Percentiles rank a stretch among this genome's conserved stretches.
Evolutionary conservation across 257 asterid genomes (phyloP).

Genomic region (Salvia miltiorrhiza): DNA sequence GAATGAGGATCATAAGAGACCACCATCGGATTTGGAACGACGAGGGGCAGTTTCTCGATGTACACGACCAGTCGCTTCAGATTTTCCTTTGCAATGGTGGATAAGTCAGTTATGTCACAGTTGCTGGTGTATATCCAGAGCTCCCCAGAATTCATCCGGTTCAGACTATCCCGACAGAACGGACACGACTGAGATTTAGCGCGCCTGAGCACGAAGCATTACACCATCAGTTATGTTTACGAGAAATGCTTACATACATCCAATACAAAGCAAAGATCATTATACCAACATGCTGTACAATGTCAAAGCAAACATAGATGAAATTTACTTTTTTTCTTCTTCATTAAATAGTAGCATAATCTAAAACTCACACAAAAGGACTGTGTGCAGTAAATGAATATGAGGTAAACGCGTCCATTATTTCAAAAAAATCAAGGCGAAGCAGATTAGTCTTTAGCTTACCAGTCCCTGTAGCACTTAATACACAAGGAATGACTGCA

Average conservation of each 20-base stretch:
- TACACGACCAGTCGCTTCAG: slow-evolving; percentile 57
- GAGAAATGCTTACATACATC: neutral
- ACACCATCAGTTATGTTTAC: neutral
- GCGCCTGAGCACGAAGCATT: slow-evolving; percentile 40
- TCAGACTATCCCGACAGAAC: slow-evolving; percentile 74
- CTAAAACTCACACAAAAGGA: neutral
- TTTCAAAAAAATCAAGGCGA: neutral
- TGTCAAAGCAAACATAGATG: neutral
- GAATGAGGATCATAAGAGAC: slow-evolving; percentile 51
- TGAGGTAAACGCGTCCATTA: neutral
- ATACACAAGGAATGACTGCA: slow-evolving; percentile 85
- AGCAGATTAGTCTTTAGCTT: slow-evolving; percentile 18
- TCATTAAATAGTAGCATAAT: neutral
- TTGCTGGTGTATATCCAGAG: slow-evolving; percentile 80
- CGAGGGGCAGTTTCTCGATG: slow-evolving; percentile 56
- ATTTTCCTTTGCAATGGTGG: slow-evolving; percentile 54
- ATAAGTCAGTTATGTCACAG: slow-evolving; percentile 51
- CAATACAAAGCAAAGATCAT: neutral
- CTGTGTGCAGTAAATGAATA: too few species aligned
- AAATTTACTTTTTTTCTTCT: neutral
- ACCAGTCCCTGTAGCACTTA: slow-evolving; percentile 80
- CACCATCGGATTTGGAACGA: slow-evolving; percentile 43
- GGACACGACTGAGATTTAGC: slow-evolving; percentile 84
- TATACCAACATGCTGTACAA: neutral
- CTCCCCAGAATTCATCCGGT: slow-evolving; percentile 65